phyloP scores from a whole-genome alignment of 2,329 filamentous ascomycete species.

The Thielaviopsis populi region DNA sequence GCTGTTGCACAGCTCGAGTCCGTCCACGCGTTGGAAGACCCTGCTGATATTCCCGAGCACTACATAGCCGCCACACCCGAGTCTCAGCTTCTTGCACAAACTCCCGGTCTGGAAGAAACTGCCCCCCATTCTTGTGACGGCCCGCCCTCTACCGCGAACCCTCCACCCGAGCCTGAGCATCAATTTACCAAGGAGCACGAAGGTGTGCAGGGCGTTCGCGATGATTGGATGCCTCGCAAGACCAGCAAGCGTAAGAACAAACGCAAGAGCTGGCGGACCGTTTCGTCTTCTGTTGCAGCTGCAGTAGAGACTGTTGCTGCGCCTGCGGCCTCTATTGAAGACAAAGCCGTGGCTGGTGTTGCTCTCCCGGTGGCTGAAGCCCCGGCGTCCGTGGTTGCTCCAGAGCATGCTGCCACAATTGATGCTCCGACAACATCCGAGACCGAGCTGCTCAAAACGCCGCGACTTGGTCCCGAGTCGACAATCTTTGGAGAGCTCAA shows the following conservation, averaged over 20 bases:
- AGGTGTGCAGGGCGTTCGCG: conserved; percentile 1
- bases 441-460: conserved; percentile 7
- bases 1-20: background rate
- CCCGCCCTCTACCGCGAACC: background rate
- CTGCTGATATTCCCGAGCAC: background rate
- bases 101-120: background rate
- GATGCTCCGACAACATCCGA: background rate
- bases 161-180: background rate
- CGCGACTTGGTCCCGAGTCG: conserved; percentile 15
- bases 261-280: background rate
- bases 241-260: conserved; percentile 9
- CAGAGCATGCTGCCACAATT: background rate
- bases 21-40: background rate
- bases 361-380: background rate
- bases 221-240: conserved; percentile 13
- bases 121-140: background rate
- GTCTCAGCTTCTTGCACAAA: background rate
- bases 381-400: background rate
- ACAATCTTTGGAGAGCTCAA: conserved; percentile 11
- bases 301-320: background rate
- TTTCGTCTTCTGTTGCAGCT: background rate
- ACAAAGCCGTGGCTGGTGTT: background rate
- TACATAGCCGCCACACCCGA: background rate
- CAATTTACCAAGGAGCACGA: background rate
- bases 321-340: background rate